Evolutionary conservation across 495 filamentous ascomycete species (phyloP), one percentile per base, ranked within the genome.

Genomic region (Lasiosphaeriaceae sp.): DNA sequence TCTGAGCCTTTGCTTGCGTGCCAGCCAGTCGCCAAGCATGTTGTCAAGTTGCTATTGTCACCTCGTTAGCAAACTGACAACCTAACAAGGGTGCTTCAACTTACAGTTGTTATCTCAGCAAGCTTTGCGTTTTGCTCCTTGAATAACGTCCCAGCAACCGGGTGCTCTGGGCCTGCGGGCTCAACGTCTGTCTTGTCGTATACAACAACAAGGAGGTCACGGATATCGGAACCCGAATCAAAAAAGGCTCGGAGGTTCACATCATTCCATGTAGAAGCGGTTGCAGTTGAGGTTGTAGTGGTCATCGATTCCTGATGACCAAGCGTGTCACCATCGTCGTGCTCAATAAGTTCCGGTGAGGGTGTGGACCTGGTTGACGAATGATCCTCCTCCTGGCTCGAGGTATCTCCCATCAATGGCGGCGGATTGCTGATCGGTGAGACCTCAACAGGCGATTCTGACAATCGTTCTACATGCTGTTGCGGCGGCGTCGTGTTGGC

Each of bases 151-250:
- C 83, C 83, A 23, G 90, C 90, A 23, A 96, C 79, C 1, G 93
- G 92, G 75, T 97, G 91, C 47, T 96, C 89, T 29, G 83, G 80
- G 0, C 85, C 82, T 11, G 87, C 86, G 29, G 90, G 88, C 50
- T 83, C 80, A 31, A 92, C 83, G 55, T 88, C 87, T 21, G 83
- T 87, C 71, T 90, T 94, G 70, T 97, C 92, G 66, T 96, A 89
- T 24, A 98, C 90, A 47, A 98, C 87, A 9, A 92, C 80, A 52
- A 97, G 82, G 66, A 97, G 77, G 66, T 98, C 94, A 44, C 89
- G 83, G 61, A 98, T 89, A 57, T 96, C 92, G n/a, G 82, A 86
- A 44, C 88, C 88, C 63, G 94, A 91, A 58, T 97, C 93, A 61
- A 97, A 85, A 73, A 96, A 98, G 19, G 89, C 86, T 47, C 90